These are phyloP conservation scores for Eutrema heterophyllum DNA, from an alignment of 345 rosid genomes.

Conservation along the genomic window DNA sequence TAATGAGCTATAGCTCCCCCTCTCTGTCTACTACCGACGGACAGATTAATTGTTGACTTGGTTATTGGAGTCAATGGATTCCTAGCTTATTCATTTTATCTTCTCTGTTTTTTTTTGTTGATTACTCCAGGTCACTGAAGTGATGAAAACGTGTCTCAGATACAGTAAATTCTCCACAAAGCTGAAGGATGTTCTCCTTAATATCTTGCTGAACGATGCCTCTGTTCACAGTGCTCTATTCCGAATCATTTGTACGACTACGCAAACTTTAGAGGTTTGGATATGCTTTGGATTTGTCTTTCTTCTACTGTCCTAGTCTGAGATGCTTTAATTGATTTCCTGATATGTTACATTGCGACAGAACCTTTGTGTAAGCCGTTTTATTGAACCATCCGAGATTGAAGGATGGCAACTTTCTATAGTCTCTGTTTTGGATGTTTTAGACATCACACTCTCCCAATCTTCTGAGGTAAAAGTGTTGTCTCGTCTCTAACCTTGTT, in stretches of 20 bases:
- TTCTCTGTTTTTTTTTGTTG: neutral
- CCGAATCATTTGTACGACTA: constrained; percentile 69
- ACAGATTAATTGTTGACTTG: neutral
- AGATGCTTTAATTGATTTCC: constrained; percentile 1
- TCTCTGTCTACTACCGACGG: neutral
- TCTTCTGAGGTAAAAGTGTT: constrained; percentile 49
- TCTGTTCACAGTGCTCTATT: constrained; percentile 66
- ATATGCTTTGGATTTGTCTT: constrained; percentile 8
- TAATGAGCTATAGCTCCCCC: neutral
- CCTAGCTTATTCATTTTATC: neutral
- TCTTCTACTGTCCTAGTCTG: constrained; percentile 3
- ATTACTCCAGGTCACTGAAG: constrained; percentile 56
- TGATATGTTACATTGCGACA: constrained; percentile 32
- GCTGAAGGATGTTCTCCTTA: constrained; percentile 49
- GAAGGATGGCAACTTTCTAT: constrained; percentile 84
- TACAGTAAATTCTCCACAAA: constrained; percentile 47
- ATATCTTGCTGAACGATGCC: constrained; percentile 68
- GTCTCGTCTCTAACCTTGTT: neutral
- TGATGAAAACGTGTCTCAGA: constrained; percentile 63
- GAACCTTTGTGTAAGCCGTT: constrained; percentile 66
- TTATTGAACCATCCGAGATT: constrained; percentile 59
- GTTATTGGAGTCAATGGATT: constrained; percentile 15
- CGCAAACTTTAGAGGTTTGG: constrained; percentile 76
- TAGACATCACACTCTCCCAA: constrained; percentile 53
- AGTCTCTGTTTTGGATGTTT: constrained; percentile 62